A percentile compares a stretch with the other conserved stretches of the same genome.
Evolutionary conservation across 306 rosid genomes (phyloP).

Genomic region (Dryas octopetala): DNA sequence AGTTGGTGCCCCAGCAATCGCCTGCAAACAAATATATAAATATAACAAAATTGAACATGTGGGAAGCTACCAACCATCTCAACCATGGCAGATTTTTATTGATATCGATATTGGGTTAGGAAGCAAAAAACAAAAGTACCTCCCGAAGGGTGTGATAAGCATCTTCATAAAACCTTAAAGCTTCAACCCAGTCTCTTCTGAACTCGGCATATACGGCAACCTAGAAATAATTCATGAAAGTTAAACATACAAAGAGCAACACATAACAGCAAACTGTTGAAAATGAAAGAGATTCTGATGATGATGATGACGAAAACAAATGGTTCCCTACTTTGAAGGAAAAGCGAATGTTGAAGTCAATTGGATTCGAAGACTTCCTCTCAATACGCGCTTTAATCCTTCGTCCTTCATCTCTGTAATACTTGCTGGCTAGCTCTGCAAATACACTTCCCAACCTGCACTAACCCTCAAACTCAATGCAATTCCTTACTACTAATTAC

Average conservation of each 20-base stretch:
- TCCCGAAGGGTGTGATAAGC: conserved; percentile 83
- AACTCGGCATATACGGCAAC: conserved; percentile 97
- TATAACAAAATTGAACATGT: conserved; percentile 5
- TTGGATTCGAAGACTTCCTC: conserved; percentile 58
- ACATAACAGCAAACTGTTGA: conserved; percentile 6
- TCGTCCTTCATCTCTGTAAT: conserved; percentile 85
- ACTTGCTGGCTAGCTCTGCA: conserved; percentile 62
- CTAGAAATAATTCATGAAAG: conserved; percentile 57
- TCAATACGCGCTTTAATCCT: conserved; percentile 73
- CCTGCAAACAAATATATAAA: conserved; percentile 44
- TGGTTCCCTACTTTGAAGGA: conserved; percentile 70
- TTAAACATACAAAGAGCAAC: conserved; percentile 30
- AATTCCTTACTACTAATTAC: no score
- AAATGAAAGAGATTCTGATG: background rate
- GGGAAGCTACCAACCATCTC: background rate
- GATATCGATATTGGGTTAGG: background rate
- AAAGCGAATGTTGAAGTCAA: conserved; percentile 76
- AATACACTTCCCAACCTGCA: conserved; percentile 65
- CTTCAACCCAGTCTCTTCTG: conserved; percentile 90
- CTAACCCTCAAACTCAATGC: background rate
- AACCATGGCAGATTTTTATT: background rate
- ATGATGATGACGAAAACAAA: background rate
- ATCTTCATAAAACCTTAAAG: conserved; percentile 84
- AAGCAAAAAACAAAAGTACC: conserved; percentile 44
- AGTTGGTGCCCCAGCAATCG: conserved; percentile 69